These are phyloP conservation scores for Penicillium occitanis DNA, from an alignment of 2,329 filamentous ascomycete species.

Conservation along the genomic window DNA sequence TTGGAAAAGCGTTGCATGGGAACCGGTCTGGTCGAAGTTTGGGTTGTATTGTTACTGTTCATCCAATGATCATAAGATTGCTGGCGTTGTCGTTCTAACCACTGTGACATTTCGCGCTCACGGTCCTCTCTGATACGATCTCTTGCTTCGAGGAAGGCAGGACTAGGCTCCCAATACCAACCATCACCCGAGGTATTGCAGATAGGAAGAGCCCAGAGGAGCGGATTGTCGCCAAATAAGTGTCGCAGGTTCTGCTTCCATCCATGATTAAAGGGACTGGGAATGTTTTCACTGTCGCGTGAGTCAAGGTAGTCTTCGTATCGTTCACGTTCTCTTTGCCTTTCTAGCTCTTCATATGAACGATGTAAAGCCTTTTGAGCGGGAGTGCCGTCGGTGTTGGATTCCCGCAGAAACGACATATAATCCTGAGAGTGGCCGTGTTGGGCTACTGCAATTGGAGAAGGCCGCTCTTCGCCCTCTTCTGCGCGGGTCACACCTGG, in stretches of 20 bases:
- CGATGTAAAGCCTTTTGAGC: constrained; percentile 48
- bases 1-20: constrained; percentile 25
- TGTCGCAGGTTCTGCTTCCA: constrained; percentile 75
- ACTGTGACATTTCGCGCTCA: constrained; percentile 32
- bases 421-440: constrained; percentile 21
- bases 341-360: constrained; percentile 59
- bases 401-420: constrained; percentile 18
- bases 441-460: constrained; percentile 29
- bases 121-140: constrained; percentile 33
- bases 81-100: constrained; percentile 37
- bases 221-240: constrained; percentile 72
- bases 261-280: constrained; percentile 91
- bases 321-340: constrained; percentile 62
- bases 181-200: constrained; percentile 87
- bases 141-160: constrained; percentile 69
- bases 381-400: constrained; percentile 37
- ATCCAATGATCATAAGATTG: constrained; percentile 29
- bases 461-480: constrained; percentile 68
- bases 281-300: constrained; percentile 80
- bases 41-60: constrained; percentile 1
- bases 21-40: not conserved
- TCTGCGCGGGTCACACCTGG: constrained; percentile 78
- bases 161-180: constrained; percentile 88
- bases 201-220: constrained; percentile 77
- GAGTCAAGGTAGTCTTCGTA: constrained; percentile 86